Percentiles rank a stretch among this genome's conserved stretches.
phyloP scores from a whole-genome alignment of 345 rosid genomes.

The Sisymbrium irio region DNA sequence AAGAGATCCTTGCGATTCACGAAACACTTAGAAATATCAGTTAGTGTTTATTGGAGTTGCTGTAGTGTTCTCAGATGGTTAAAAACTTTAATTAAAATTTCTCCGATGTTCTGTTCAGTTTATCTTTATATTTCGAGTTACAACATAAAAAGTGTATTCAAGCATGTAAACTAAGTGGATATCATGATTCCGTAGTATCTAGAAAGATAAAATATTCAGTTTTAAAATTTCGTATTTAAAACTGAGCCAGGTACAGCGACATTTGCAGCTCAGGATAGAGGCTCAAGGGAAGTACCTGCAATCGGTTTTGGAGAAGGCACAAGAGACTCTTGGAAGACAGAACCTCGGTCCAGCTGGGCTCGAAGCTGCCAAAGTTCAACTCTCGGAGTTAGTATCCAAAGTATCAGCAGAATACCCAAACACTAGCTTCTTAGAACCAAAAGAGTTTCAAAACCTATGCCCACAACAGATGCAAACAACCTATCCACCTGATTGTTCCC shows the following conservation, averaged over 20 bases:
- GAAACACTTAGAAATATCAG: background rate
- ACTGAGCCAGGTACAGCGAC: constrained; percentile 81
- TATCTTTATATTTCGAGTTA: too few species aligned
- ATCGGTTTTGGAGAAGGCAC: constrained; percentile 87
- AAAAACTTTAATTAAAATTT: too few species aligned
- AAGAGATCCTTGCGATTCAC: background rate
- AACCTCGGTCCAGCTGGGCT: constrained; percentile 67
- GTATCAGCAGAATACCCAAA: constrained; percentile 66
- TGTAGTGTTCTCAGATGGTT: too few species aligned
- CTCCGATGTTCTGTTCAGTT: too few species aligned
- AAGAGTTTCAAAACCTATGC: constrained; percentile 59
- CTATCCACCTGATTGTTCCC: constrained; percentile 70
- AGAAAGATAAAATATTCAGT: constrained; percentile 26
- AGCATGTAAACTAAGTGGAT: too few species aligned
- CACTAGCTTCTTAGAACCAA: constrained; percentile 63
- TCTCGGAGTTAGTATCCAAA: constrained; percentile 81
- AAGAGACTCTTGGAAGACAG: constrained; percentile 79
- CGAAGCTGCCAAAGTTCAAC: constrained; percentile 88
- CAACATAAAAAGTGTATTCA: too few species aligned
- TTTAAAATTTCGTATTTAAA: constrained; percentile 25
- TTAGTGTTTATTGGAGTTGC: background rate
- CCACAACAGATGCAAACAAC: constrained; percentile 48
- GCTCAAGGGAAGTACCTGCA: constrained; percentile 95
- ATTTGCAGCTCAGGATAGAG: constrained; percentile 85
- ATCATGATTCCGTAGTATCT: too few species aligned